Percentiles rank a stretch among this genome's conserved stretches.
Evolutionary conservation across 2,329 filamentous ascomycete genomes (phyloP).

Genomic region (Coniochaeta prunicola): DNA sequence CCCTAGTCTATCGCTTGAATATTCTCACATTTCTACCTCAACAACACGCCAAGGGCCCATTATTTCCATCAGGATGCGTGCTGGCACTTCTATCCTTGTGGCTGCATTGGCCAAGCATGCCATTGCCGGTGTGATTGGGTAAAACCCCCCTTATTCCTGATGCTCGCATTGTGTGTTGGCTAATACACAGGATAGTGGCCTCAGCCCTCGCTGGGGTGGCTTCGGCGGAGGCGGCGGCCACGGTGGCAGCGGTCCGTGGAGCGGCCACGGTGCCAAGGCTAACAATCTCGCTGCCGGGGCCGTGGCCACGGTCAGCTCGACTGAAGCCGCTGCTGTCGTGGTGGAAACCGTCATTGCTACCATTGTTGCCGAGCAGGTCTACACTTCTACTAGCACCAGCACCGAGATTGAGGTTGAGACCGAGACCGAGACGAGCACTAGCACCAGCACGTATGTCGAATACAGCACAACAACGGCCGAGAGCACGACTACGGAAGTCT

Average conservation of each 20-base stretch:
- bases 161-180: neutral
- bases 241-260: neutral
- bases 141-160: neutral
- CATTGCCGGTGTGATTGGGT: neutral
- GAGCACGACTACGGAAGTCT: neutral
- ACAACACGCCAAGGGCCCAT: neutral
- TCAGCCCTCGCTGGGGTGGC: neutral
- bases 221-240: neutral
- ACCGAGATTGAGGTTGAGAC: neutral
- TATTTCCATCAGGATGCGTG: neutral
- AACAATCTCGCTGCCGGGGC: neutral
- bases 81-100: neutral
- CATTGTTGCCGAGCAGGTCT: neutral
- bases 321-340: neutral
- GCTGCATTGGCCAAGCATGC: neutral
- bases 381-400: neutral
- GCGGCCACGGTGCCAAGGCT: neutral
- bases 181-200: neutral
- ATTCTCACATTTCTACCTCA: neutral
- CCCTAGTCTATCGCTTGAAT: neutral
- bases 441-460: neutral
- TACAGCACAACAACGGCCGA: neutral
- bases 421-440: neutral
- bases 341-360: neutral
- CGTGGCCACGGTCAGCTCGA: neutral